These are phyloP conservation scores for Leishmania tropica DNA, from an alignment of 208 protist genomes.

Conservation along the genomic window DNA sequence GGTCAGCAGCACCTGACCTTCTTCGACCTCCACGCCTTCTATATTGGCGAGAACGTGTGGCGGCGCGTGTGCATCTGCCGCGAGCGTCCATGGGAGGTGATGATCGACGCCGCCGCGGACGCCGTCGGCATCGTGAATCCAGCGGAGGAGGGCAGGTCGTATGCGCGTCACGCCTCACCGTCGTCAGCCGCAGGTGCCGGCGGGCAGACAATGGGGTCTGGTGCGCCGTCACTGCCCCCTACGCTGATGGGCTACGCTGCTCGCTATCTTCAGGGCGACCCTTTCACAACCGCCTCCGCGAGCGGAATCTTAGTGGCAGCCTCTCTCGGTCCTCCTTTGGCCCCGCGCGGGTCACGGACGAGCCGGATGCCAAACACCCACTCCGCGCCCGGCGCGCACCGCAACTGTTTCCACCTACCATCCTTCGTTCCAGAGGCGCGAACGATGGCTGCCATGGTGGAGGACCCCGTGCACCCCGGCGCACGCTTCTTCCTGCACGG, in stretches of 20 bases:
- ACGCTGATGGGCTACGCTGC: conserved; percentile 25
- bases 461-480: conserved; percentile 38
- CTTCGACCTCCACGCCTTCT: conserved; percentile 62
- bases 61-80: conserved; percentile 35
- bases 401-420: conserved; percentile 31
- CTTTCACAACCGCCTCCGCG: neutral
- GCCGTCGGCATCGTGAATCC: conserved; percentile 14
- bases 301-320: neutral
- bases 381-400: neutral
- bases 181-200: neutral
- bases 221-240: conserved; percentile 5
- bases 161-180: conserved; percentile 19
- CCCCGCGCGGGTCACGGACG: conserved; percentile 11
- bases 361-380: neutral
- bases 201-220: neutral
- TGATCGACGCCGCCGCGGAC: conserved; percentile 14
- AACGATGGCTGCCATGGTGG: conserved; percentile 63
- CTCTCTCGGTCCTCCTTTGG: conserved; percentile 7
- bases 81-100: conserved; percentile 21
- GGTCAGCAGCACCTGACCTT: conserved; percentile 45
- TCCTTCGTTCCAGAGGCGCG: conserved; percentile 42
- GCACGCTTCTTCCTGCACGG: conserved; percentile 64
- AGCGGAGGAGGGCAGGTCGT: conserved; percentile 18
- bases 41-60: conserved; percentile 54
- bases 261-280: conserved; percentile 9